A percentile compares a stretch with the other conserved stretches of the same genome.
Conservation (phyloP, 2,329 filamentous ascomycete genomes). For the Claviceps arundinis region DNA sequence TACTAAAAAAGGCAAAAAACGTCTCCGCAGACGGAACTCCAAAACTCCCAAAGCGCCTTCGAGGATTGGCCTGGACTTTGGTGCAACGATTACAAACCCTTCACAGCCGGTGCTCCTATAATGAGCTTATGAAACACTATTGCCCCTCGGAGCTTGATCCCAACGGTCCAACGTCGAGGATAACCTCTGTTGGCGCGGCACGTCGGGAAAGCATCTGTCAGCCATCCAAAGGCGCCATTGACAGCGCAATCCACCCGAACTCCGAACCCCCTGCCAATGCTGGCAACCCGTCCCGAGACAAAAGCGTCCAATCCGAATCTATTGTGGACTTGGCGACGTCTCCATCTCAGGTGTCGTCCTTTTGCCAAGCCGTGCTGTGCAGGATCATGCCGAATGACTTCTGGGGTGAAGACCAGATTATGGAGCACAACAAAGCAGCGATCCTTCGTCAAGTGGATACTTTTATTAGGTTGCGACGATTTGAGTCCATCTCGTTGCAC, state of each 20-base stretch:
- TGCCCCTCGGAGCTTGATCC: slow-evolving; percentile 43
- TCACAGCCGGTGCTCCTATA: slow-evolving; percentile 66
- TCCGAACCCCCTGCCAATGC: not conserved
- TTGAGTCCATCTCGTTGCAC: slow-evolving; percentile 69
- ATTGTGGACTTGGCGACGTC: slow-evolving; percentile 59
- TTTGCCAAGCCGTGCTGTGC: slow-evolving; percentile 63
- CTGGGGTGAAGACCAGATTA: slow-evolving; percentile 49
- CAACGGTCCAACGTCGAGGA: not conserved
- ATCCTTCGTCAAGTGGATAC: slow-evolving; percentile 59
- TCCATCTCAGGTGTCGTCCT: slow-evolving; percentile 60
- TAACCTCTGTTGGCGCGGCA: not conserved
- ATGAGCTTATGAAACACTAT: slow-evolving; percentile 65
- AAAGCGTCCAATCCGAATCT: slow-evolving; percentile 15
- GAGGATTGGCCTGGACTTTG: slow-evolving; percentile 46
- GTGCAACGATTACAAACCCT: slow-evolving; percentile 55
- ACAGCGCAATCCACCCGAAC: not conserved
- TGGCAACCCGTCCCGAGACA: too few species aligned
- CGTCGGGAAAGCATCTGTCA: not conserved
- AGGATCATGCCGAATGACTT: slow-evolving; percentile 63
- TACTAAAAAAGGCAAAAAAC: slow-evolving; percentile 7
- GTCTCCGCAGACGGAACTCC: slow-evolving; percentile 8
- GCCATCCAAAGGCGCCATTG: not conserved
- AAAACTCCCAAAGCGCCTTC: slow-evolving; percentile 52
- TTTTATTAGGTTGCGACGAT: slow-evolving; percentile 67
- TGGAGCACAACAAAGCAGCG: slow-evolving; percentile 43